Conservation (phyloP, 129 eudicot genomes). For the Artemisia argyi region DNA sequence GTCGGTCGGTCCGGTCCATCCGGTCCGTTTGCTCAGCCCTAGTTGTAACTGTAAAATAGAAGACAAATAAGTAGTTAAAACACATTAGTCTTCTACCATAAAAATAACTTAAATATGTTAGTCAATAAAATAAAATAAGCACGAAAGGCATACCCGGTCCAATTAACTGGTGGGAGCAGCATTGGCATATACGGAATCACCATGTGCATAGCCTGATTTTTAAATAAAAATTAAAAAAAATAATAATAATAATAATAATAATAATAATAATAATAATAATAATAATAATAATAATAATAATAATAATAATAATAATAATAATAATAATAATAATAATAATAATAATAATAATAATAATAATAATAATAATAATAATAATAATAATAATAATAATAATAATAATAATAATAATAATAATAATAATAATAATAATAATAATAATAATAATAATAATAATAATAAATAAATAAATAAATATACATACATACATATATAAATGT, state of each 20-base stretch:
- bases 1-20: too few species aligned
- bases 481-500: not conserved
- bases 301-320: not conserved
- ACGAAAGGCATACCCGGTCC: constrained; percentile 73
- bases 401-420: not conserved
- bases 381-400: not conserved
- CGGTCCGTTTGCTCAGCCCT: too few species aligned
- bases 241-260: not conserved
- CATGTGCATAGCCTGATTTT: constrained; percentile 90
- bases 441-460: not conserved
- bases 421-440: not conserved
- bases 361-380: not conserved
- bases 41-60: constrained; percentile 55
- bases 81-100: not conserved
- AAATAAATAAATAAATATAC: not conserved
- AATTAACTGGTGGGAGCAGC: constrained; percentile 83
- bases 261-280: not conserved
- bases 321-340: not conserved
- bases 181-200: constrained; percentile 99
- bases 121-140: not conserved
- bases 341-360: not conserved
- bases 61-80: constrained; percentile 2
- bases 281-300: not conserved
- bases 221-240: constrained; percentile 10
- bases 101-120: not conserved